A percentile compares a stretch with the other conserved stretches of the same genome.
phyloP scores from a whole-genome alignment of 202 grass and related monocot genomes.

The Hordeum pubiflorum region DNA sequence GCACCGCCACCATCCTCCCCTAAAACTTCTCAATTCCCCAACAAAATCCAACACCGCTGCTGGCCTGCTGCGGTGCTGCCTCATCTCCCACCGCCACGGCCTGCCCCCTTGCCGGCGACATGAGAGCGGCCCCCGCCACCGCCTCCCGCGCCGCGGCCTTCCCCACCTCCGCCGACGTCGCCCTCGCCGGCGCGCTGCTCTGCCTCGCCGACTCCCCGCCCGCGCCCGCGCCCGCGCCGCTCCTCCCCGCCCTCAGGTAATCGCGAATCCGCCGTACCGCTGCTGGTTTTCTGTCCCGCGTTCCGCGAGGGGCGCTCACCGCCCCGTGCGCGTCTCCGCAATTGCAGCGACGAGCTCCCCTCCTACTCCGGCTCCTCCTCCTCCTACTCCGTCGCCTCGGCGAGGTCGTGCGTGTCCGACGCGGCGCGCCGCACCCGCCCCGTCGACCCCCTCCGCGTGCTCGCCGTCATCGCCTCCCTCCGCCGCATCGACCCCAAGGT shows the following conservation, averaged over 20 bases:
- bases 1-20: background rate
- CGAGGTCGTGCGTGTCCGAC: constrained; percentile 46
- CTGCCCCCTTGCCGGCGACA: constrained; percentile 10
- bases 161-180: constrained; percentile 28
- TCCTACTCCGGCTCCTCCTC: constrained; percentile 33
- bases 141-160: background rate
- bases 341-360: constrained; percentile 39
- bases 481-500: constrained; percentile 45
- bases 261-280: background rate
- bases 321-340: background rate
- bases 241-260: constrained; percentile 29
- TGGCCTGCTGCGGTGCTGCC: too few relatives aligned
- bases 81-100: background rate
- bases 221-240: background rate
- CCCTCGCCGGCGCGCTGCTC: constrained; percentile 33
- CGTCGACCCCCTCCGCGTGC: constrained; percentile 37
- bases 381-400: constrained; percentile 23
- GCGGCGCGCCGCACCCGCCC: constrained; percentile 13
- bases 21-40: constrained; percentile 10
- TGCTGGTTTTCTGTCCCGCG: background rate
- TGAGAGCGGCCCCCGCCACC: background rate
- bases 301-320: background rate
- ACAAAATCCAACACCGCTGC: background rate
- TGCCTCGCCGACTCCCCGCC: constrained; percentile 26
- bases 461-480: constrained; percentile 38